phyloP scores from a whole-genome alignment of 371 early-diverging fungal genomes.

The Syncephalis plumigaleata region DNA sequence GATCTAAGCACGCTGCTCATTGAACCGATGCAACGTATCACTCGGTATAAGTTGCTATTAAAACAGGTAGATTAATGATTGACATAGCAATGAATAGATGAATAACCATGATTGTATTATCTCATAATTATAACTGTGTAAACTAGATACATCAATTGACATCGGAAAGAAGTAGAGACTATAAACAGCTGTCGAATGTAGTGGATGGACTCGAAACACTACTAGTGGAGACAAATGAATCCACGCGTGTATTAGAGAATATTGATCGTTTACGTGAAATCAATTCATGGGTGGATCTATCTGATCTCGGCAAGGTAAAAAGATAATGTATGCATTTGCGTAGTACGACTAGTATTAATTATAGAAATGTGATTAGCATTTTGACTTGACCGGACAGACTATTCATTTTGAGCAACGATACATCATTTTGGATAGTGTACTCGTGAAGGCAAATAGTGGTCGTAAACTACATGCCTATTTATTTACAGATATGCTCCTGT shows the following conservation, averaged over 20 bases:
- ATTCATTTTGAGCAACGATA: conserved; percentile 39
- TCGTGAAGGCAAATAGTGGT: conserved; percentile 70
- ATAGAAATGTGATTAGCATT: conserved; percentile 24
- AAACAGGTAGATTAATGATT: conserved; percentile 34
- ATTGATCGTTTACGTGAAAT: conserved; percentile 51
- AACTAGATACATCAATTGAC: conserved; percentile 11
- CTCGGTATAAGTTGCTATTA: conserved; percentile 77
- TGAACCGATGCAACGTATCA: conserved; percentile 91
- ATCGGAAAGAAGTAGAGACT: conserved; percentile 43
- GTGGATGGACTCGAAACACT: conserved; percentile 45
- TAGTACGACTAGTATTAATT: too few relatives aligned
- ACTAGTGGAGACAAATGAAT: conserved; percentile 59
- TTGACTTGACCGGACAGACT: conserved; percentile 38
- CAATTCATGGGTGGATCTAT: conserved; percentile 20
- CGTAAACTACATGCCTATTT: conserved; percentile 67
- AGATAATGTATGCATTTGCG: too few relatives aligned
- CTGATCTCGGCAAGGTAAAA: too few relatives aligned
- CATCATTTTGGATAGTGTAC: conserved; percentile 62
- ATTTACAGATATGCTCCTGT: conserved; percentile 73
- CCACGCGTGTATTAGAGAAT: conserved; percentile 56
- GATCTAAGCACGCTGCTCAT: conserved; percentile 67
- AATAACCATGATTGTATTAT: too few relatives aligned
- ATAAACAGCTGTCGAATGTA: conserved; percentile 47
- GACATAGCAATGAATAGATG: too few relatives aligned
- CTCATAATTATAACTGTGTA: too few relatives aligned